phyloP scores from a whole-genome alignment of 208 protist species.

The Tritrichomonas foetus region DNA sequence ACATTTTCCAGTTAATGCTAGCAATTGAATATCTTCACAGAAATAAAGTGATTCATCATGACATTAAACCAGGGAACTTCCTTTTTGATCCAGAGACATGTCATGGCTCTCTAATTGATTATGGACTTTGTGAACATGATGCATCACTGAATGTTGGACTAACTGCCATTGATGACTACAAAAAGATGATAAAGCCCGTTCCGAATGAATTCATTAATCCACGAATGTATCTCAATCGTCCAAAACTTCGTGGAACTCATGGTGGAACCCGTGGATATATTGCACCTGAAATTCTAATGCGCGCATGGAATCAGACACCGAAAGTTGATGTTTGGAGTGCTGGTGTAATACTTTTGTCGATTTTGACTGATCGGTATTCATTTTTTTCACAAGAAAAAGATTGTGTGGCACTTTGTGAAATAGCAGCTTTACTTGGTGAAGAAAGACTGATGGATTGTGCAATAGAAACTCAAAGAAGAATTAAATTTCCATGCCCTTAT shows the following conservation, averaged over 20 bases:
- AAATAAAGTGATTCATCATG: constrained; percentile 92
- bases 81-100: not conserved
- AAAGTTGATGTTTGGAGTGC: constrained; percentile 44
- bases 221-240: not conserved
- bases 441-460: not conserved
- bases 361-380: constrained; percentile 34
- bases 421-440: not conserved
- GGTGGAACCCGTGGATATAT: constrained; percentile 40
- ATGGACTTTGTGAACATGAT: not conserved
- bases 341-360: constrained; percentile 41
- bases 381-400: constrained; percentile 42
- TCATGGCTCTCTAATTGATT: not conserved
- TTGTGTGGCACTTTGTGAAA: constrained; percentile 25
- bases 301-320: constrained; percentile 27
- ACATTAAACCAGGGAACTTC: constrained; percentile 98
- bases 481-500: not conserved
- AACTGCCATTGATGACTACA: not conserved
- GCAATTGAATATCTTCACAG: not conserved
- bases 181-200: not conserved
- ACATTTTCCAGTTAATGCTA: not conserved
- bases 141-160: not conserved
- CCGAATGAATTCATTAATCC: not conserved
- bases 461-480: not conserved
- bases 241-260: not conserved
- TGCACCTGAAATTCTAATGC: constrained; percentile 42